A percentile compares a stretch with the other conserved stretches of the same genome.
Conservation (phyloP, 371 early-diverging fungal genomes). For the Mortierella sp. region DNA sequence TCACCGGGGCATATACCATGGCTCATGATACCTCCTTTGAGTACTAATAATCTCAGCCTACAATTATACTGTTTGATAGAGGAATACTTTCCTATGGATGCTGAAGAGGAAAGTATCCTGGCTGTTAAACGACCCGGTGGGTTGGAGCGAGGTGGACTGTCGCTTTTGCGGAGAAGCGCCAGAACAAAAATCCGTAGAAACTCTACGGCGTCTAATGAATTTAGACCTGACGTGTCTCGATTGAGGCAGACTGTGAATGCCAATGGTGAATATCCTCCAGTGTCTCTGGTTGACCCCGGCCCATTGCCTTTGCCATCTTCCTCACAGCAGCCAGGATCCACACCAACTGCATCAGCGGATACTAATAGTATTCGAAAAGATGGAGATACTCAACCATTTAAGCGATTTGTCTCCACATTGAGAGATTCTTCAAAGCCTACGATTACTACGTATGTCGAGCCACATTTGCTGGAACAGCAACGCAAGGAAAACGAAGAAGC, state of each 20-base stretch:
- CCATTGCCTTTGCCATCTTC: slow-evolving; percentile 35
- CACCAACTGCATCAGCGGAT: slow-evolving; percentile 1
- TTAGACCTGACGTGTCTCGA: slow-evolving; percentile 32
- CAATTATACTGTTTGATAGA: slow-evolving; percentile 10
- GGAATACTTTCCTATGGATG: slow-evolving; percentile 25
- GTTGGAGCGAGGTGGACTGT: slow-evolving; percentile 36
- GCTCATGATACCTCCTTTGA: not conserved
- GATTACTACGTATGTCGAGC: slow-evolving; percentile 53
- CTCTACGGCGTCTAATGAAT: slow-evolving; percentile 45
- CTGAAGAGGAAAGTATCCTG: slow-evolving; percentile 33
- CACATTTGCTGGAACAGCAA: slow-evolving; percentile 48
- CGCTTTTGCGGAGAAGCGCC: slow-evolving; percentile 45
- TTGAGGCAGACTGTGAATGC: slow-evolving; percentile 27
- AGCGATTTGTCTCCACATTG: slow-evolving; percentile 49
- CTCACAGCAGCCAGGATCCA: not conserved
- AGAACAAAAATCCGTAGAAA: slow-evolving; percentile 52
- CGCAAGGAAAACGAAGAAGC: slow-evolving; percentile 32
- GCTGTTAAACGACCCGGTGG: slow-evolving; percentile 31
- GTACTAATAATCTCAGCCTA: not conserved
- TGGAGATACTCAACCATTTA: slow-evolving; percentile 25
- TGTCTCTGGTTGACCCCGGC: slow-evolving; percentile 49
- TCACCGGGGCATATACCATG: not conserved
- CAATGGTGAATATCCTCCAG: slow-evolving; percentile 44
- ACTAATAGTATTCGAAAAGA: slow-evolving; percentile 6
- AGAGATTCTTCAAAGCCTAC: slow-evolving; percentile 52